These are phyloP conservation scores for Pythium aphanidermatum DNA, from an alignment of 352 stramenopile species.

Conservation along the genomic window DNA sequence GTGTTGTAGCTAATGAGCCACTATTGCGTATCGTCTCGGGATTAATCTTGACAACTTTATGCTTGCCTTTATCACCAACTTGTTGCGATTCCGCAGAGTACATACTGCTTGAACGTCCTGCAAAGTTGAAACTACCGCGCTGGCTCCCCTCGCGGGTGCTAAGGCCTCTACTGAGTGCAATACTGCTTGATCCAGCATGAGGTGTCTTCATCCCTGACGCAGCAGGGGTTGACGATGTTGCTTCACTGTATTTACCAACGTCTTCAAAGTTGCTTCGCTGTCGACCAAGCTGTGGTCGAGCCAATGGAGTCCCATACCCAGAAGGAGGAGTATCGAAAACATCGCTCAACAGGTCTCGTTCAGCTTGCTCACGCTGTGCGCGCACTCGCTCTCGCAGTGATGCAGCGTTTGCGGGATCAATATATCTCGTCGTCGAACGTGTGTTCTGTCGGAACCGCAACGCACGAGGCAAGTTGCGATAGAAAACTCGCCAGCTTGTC, in stretches of 20 bases:
- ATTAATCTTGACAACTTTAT: conserved; percentile 75
- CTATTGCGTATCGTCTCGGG: conserved; percentile 11
- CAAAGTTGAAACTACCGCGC: not conserved
- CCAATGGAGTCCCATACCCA: not conserved
- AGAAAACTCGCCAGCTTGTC: conserved; percentile 55
- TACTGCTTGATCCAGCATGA: not conserved
- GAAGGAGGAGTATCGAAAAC: not conserved
- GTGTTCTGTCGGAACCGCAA: conserved; percentile 75
- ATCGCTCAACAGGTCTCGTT: conserved; percentile 10
- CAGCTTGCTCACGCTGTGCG: conserved; percentile 43
- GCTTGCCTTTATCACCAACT: conserved; percentile 29
- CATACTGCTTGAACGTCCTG: conserved; percentile 42
- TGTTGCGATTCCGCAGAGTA: conserved; percentile 49
- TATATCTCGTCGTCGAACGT: conserved; percentile 68
- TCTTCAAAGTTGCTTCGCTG: conserved; percentile 24
- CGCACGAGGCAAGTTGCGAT: conserved; percentile 55
- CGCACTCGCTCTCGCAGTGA: conserved; percentile 50
- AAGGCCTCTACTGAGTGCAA: too few relatives aligned
- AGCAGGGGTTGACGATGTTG: not conserved
- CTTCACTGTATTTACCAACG: conserved; percentile 12
- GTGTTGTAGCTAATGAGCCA: not conserved
- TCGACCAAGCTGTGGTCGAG: conserved; percentile 1
- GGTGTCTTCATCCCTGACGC: not conserved
- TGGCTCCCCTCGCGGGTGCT: conserved; percentile 2
- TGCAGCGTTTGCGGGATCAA: conserved; percentile 60